A percentile compares a stretch with the other conserved stretches of the same genome.
phyloP scores from a whole-genome alignment of 345 rosid species.

The Orychophragmus violaceus region DNA sequence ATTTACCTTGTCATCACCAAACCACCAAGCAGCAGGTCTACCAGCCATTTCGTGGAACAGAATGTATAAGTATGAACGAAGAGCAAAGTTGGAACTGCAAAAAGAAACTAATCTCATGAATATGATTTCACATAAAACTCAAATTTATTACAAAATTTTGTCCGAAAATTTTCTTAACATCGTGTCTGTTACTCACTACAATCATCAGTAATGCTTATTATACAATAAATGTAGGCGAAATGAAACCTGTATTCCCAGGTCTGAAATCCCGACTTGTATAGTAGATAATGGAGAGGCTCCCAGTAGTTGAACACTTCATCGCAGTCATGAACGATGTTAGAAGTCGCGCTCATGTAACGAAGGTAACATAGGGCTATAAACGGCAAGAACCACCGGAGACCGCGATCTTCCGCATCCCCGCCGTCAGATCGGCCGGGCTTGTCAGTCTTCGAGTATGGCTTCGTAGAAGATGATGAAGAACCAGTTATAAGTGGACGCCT shows the following conservation, averaged over 20 bases:
- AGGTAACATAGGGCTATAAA: slow-evolving; percentile 70
- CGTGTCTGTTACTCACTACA: not conserved
- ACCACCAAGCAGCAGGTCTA: slow-evolving; percentile 75
- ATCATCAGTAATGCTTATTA: not conserved
- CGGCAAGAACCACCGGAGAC: slow-evolving; percentile 69
- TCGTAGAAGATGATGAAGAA: slow-evolving; percentile 38
- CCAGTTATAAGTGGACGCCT: slow-evolving; percentile 51
- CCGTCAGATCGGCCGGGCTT: slow-evolving; percentile 48
- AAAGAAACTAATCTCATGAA: not conserved
- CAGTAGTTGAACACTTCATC: slow-evolving; percentile 98
- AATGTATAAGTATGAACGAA: slow-evolving; percentile 80
- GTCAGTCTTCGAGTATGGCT: slow-evolving; percentile 50
- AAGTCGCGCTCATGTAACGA: slow-evolving; percentile 94
- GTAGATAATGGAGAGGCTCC: slow-evolving; percentile 96
- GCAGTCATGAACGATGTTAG: slow-evolving; percentile 95
- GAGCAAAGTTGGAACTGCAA: slow-evolving; percentile 92
- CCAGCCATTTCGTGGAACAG: slow-evolving; percentile 78
- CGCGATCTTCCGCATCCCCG: slow-evolving; percentile 35
- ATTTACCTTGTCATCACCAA: slow-evolving; percentile 75
- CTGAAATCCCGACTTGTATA: slow-evolving; percentile 88
- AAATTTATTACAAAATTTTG: not conserved
- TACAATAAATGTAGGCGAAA: not conserved
- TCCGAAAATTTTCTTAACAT: not conserved
- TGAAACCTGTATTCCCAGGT: slow-evolving; percentile 94
- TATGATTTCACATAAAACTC: not conserved